Evolutionary conservation across 2,329 filamentous ascomycete genomes (phyloP), one percentile per base, ranked within the genome.

Genomic region (Talaromyces pinophilus): DNA sequence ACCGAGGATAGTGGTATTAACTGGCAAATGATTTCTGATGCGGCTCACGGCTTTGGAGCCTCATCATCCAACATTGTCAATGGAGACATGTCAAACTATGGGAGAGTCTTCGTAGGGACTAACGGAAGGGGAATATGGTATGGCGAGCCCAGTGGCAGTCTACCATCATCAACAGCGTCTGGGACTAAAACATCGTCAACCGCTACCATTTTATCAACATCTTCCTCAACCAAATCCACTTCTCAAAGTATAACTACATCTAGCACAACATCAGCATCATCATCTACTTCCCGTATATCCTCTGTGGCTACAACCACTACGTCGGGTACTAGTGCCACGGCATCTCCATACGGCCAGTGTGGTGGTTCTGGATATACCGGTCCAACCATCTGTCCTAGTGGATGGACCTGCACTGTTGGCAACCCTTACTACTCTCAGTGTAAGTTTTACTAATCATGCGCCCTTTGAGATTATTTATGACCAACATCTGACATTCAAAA

Each of bases 41-140:
- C 69, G 0, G 19, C 48, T 0, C 69, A 75, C 48, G 74, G 74
- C 0, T 71, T 77, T 67, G 70, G 75, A 11, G 52, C 71, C 13
- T 70, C 66, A 5, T 68, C 68, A 30, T 67, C 71, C 7, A 76
- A 76, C 59, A 68, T 72, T 11, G 70, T 75, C 4, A 71, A 70
- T 62, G 74, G 71, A 0, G 72, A 72, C 63, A 63, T 72, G 68
- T 64, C 61, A n/a, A 73, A 65, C 4, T 72, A 73, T 62, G 75
- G 75, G 0, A 69, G 70, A 13, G 75, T 77, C 0, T 77, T 73
- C 59, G 73, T 77, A 2, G 75, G 75, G 0, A 77, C 75, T 0
- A 77, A 77, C 67, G 75, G 75, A 28, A 68, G 75, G 25, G 75
- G 75, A 3, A 73, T 77, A 8, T 77, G 75, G 63, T 76, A 76